Base-by-base conservation (phyloP, 2,329 filamentous ascomycete species). In the Xylaria sp. region DNA sequence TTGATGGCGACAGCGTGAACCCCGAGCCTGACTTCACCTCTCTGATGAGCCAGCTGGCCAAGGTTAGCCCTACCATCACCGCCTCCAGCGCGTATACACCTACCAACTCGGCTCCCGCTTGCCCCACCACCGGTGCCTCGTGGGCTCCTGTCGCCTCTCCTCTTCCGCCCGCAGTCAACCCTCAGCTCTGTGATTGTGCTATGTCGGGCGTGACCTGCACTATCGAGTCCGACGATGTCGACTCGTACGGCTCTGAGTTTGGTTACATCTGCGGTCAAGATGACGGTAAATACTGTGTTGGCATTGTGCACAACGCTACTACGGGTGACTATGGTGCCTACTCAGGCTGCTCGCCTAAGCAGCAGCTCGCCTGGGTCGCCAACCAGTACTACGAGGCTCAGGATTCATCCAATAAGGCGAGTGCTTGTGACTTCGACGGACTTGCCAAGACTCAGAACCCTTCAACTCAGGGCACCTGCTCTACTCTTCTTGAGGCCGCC, bases 101-200 rank as follows among this genome's bases (percentile, higher is more conserved):
- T n/a, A 86, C 86, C 79, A 94, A 93, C 87, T 89, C 87, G 60
- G 84, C 89, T 27, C 86, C 88, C 60, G 79, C 86, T 55, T 99
- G 96, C 88, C 96, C 96, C 27, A 83, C 83, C 18, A 81, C 90
- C 66, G 83, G 81, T 74, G 73, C 81, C 44, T 84, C 83, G 77
- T 99, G 96, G 95, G 84, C 86, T 73, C 92, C 93, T 62, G 81
- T 79, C 51, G 85, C 87, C 70, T 84, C 86, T 51, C 84, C 83
- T 66, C 92, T 99, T 40, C 96, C 96, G 32, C 95, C 94, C 10
- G 88, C 88, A 12, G 94, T 94, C 71, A 93, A 98, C 83, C 78
- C 88, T 54, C 78, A 88, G 53, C 90, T 97, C 55, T 99, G 96
- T 87, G 81, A 85, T 66, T 99, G 96, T 88, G 97, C 97, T 93